A percentile compares a stretch with the other conserved stretches of the same genome.
phyloP scores from a whole-genome alignment of 768 basidiomycete genomes.

The Phlebiopsis flavidoalba region DNA sequence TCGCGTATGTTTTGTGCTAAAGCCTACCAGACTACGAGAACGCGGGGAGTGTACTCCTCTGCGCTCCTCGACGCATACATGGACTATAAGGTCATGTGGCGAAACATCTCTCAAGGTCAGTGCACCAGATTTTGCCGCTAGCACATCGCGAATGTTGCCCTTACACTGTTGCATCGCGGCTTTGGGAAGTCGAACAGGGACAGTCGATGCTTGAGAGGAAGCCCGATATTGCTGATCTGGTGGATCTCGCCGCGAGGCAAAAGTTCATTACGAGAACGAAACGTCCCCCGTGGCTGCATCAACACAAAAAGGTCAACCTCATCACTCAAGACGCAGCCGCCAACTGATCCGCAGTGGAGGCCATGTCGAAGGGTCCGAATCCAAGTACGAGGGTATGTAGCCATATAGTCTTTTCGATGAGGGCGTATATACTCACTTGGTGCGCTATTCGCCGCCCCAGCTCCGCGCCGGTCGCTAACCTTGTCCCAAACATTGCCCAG shows the following conservation, averaged over 20 bases:
- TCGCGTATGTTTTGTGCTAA: background rate
- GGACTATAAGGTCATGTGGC: slow-evolving; percentile 1
- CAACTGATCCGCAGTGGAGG: too few relatives aligned
- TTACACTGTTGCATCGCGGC: background rate
- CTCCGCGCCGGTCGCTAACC: background rate
- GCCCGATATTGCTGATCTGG: background rate
- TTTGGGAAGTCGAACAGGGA: background rate
- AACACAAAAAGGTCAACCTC: too few relatives aligned
- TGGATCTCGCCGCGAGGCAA: background rate
- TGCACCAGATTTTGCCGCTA: background rate
- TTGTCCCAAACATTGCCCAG: background rate
- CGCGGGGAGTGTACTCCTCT: background rate
- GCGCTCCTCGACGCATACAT: background rate
- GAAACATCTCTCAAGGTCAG: background rate
- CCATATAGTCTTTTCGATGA: background rate
- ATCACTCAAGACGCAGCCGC: background rate
- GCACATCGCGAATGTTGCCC: background rate
- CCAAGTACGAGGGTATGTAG: background rate
- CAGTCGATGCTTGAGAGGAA: background rate
- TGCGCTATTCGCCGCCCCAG: background rate
- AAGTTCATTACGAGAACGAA: background rate
- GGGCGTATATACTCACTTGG: background rate
- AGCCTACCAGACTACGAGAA: background rate
- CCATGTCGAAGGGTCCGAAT: too few relatives aligned
- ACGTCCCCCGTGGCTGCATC: background rate